Conservation (phyloP, 2,329 filamentous ascomycete species). For the Xylariaceae sp. region DNA sequence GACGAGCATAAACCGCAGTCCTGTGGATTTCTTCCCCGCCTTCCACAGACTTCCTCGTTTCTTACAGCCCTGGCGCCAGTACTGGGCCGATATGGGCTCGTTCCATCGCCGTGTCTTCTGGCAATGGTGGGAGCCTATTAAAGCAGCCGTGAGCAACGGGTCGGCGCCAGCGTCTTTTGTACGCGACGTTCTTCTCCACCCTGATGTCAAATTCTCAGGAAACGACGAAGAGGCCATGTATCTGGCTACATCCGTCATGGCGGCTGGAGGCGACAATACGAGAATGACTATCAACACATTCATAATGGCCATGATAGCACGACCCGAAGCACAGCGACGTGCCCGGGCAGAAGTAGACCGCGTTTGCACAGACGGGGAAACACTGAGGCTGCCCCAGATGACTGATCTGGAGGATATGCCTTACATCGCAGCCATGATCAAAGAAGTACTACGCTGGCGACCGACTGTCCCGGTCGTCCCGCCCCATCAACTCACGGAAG, state of each 20-base stretch:
- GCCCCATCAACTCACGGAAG: constrained; percentile 15
- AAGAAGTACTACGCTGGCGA: constrained; percentile 16
- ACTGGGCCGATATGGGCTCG: constrained; percentile 27
- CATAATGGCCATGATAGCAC: constrained; percentile 28
- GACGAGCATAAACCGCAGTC: constrained; percentile 22
- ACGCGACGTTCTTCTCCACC: constrained; percentile 25
- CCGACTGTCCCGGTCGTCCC: constrained; percentile 15
- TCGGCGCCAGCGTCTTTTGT: constrained; percentile 28
- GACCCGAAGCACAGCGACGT: constrained; percentile 6
- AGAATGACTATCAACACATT: constrained; percentile 31
- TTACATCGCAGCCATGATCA: constrained; percentile 20
- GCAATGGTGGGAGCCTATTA: constrained; percentile 28
- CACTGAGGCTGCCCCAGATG: constrained; percentile 13
- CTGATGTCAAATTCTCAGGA: constrained; percentile 24
- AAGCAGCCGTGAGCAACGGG: constrained; percentile 20
- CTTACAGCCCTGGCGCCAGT: constrained; percentile 26
- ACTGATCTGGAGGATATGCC: constrained; percentile 25
- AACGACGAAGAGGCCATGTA: constrained; percentile 35
- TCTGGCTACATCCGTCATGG: constrained; percentile 32
- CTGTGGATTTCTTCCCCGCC: constrained; percentile 15
- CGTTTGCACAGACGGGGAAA: constrained; percentile 8
- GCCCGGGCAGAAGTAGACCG: constrained; percentile 10
- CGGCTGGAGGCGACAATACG: constrained; percentile 33
- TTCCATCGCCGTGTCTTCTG: constrained; percentile 26
- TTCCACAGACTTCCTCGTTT: constrained; percentile 21